phyloP scores from a whole-genome alignment of 164 flowering plant species.

The Houttuynia cordata region DNA sequence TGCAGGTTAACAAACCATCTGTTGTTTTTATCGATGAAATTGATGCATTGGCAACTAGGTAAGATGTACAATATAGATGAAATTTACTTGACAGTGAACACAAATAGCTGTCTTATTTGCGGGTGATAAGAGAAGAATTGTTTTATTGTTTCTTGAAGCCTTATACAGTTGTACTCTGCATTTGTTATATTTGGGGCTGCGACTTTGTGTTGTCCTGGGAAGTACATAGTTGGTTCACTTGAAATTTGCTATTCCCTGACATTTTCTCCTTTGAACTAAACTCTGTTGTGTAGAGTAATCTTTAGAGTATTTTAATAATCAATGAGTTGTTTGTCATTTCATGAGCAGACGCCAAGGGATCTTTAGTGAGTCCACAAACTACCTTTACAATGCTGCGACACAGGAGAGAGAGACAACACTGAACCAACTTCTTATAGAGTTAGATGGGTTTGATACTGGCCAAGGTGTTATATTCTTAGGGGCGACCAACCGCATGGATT shows the following conservation, averaged over 20 bases:
- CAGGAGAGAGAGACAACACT: constrained; percentile 97
- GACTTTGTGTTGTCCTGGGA: no score
- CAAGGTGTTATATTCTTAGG: constrained; percentile 95
- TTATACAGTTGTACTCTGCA: background rate
- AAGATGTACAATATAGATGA: background rate
- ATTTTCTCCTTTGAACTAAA: background rate
- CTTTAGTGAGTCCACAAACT: constrained; percentile 44
- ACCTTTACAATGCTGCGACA: constrained; percentile 78
- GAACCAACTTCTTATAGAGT: constrained; percentile 92
- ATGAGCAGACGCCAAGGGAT: constrained; percentile 78
- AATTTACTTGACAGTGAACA: no score
- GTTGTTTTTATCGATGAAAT: constrained; percentile 97
- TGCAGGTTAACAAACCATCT: constrained; percentile 94
- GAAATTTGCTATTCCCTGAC: background rate
- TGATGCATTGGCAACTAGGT: constrained; percentile 93
- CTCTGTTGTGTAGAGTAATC: background rate
- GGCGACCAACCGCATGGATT: constrained; percentile 91
- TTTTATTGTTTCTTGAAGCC: no score
- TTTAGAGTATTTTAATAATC: background rate
- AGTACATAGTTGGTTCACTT: no score
- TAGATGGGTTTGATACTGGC: constrained; percentile 98
- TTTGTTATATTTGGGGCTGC: no score
- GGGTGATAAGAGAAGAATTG: background rate
- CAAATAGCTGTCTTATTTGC: background rate
- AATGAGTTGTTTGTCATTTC: constrained; percentile 6